Base-by-base conservation (phyloP, 2,329 filamentous ascomycete species). In the Ceratocystis lukuohia region DNA sequence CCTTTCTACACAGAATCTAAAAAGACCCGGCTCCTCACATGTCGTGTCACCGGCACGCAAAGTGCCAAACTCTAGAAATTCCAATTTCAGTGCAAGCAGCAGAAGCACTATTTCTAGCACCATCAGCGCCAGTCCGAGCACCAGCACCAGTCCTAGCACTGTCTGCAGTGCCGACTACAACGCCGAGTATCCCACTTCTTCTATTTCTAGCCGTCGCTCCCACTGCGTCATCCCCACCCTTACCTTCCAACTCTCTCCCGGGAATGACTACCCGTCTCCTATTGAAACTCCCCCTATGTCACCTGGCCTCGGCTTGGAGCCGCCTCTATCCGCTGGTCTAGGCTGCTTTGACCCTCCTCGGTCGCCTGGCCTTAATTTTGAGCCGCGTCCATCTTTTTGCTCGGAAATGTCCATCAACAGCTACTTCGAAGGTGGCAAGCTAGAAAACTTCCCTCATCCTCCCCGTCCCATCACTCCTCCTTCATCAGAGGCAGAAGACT, bases 391-490 rank as follows among this genome's bases (percentile, higher is more conserved):
- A 20, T 67, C 66, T 7, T 67, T 67, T 59, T 67, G 66, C 63
- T 67, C 66, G 30, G 63, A 65, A 57, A 61, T 67, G 41, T 67
- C 66, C n/a, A 65, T 67, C 57, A 67, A 67, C 59, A 65, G 62
- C 37, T 65, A 62, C 44, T 67, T 67, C 15, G 66, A 67, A n/a
- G 66, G 66, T 33, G 66, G 66, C 30, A 67, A 67, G 59, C 66
- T 67, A 22, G 66, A 67, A 48, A 67, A 50, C 57, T 67, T 65
- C 46, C 66, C 66, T 12, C 66, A 67, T 33, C 66, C 66, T 17
- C 66, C 66, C 8, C 50, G 62, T 12, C 57, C 63, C 15, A 57
- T 61, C 10, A 65, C 66, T 25, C 66, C 66, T 4, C 53, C 63
- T 20, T 45, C 53, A 7, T 62, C 61, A 1, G 65, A 67, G 46